These are phyloP conservation scores for Orbilia blumenaviensis DNA, from an alignment of 2,329 filamentous ascomycete species.

Conservation along the genomic window DNA sequence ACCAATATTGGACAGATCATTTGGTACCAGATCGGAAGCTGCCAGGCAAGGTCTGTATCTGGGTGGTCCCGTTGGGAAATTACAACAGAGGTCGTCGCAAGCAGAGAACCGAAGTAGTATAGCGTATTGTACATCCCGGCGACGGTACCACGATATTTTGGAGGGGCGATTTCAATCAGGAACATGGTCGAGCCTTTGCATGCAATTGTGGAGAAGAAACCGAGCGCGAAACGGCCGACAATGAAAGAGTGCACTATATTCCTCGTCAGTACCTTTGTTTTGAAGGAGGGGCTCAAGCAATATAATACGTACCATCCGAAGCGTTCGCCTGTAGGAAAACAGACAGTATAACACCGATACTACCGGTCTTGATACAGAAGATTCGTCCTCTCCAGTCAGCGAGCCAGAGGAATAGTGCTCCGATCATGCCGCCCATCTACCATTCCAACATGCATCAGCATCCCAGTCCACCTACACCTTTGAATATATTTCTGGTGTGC, in stretches of 20 bases:
- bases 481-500: background rate
- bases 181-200: constrained; percentile 71
- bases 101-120: constrained; percentile 64
- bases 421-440: constrained; percentile 65
- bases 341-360: constrained; percentile 66
- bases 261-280: background rate
- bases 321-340: constrained; percentile 64
- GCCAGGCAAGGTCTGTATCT: constrained; percentile 65
- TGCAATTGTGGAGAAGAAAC: constrained; percentile 70
- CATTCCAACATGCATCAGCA: background rate
- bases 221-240: constrained; percentile 67
- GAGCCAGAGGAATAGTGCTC: constrained; percentile 66
- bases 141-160: constrained; percentile 70
- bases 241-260: constrained; percentile 64
- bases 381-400: constrained; percentile 67
- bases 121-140: constrained; percentile 68
- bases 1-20: constrained; percentile 64
- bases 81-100: constrained; percentile 63
- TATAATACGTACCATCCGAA: constrained; percentile 31
- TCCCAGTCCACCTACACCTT: constrained; percentile 58
- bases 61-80: constrained; percentile 63
- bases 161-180: constrained; percentile 71
- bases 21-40: constrained; percentile 69
- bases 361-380: constrained; percentile 68
- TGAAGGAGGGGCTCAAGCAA: too few relatives aligned